Percentiles rank a stretch among this genome's conserved stretches.
Evolutionary conservation across 108 stramenopile genomes (phyloP).

Genomic region (Pseudonitzschia multiseries): DNA sequence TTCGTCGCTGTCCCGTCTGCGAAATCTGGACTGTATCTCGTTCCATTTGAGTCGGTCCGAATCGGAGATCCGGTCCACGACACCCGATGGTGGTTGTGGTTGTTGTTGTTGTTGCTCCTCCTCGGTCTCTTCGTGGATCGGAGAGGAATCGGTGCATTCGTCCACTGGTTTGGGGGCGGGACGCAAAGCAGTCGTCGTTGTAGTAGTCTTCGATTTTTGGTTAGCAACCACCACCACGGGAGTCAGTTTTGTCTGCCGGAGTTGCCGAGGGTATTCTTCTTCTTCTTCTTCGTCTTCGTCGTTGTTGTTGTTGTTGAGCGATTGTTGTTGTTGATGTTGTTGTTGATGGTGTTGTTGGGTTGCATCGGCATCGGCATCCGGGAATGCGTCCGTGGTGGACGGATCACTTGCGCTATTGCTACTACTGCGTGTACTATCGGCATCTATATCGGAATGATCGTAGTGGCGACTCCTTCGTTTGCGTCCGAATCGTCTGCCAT

Average conservation of each 20-base stretch:
- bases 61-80: slow-evolving; percentile 18
- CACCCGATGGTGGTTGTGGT: too few species aligned
- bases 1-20: background rate
- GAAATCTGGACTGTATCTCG: slow-evolving; percentile 25
- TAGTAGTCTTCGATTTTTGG: background rate
- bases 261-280: background rate
- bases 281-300: too few species aligned
- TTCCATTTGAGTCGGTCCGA: slow-evolving; percentile 28
- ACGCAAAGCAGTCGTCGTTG: background rate
- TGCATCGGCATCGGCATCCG: too few species aligned
- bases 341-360: too few species aligned
- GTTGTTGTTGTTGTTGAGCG: background rate
- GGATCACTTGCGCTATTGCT: too few species aligned
- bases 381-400: too few species aligned
- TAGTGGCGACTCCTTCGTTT: background rate
- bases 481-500: background rate
- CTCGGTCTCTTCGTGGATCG: background rate
- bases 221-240: background rate
- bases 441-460: too few species aligned
- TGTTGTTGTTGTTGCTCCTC: too few species aligned
- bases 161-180: background rate
- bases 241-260: background rate
- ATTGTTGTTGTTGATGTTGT: background rate
- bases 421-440: too few species aligned
- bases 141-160: background rate